Evolutionary conservation across 2,329 filamentous ascomycete genomes (phyloP).

Genomic region (Trichophyton verrucosum): DNA sequence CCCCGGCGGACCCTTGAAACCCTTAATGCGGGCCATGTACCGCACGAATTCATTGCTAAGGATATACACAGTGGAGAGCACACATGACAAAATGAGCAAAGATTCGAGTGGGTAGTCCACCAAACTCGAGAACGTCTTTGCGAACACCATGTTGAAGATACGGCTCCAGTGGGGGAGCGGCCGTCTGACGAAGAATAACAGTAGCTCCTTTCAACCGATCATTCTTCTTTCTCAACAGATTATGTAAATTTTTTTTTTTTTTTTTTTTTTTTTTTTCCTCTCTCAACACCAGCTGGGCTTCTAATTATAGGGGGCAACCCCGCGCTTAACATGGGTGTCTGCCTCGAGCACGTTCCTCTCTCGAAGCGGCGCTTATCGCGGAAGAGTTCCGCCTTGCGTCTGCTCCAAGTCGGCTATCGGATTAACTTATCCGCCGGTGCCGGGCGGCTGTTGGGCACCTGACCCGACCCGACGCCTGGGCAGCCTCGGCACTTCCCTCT

Average conservation of each 20-base stretch:
- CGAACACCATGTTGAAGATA: background rate
- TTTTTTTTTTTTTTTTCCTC: background rate
- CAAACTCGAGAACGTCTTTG: background rate
- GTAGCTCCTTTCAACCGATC: background rate
- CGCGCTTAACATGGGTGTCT: background rate
- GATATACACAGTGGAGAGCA: slow-evolving; percentile 34
- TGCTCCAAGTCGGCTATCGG: background rate
- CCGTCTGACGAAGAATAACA: background rate
- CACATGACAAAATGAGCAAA: background rate
- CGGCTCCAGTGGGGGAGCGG: background rate
- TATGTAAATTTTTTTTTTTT: background rate
- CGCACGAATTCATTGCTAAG: slow-evolving; percentile 41
- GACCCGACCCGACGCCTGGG: too few species aligned
- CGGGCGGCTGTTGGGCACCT: background rate
- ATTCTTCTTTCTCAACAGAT: background rate
- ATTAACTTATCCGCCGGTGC: background rate
- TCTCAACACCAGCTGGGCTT: too few species aligned
- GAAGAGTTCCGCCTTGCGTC: background rate
- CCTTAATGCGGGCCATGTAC: slow-evolving; percentile 32
- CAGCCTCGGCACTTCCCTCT: background rate
- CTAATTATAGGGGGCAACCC: background rate
- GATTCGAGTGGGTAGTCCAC: slow-evolving; percentile 1
- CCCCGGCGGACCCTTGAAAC: slow-evolving; percentile 39
- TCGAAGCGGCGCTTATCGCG: background rate
- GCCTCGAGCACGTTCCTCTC: background rate